Evolutionary conservation across 768 basidiomycete species (phyloP), one percentile per base, ranked within the genome.

Genomic region (Suillus weaverae): DNA sequence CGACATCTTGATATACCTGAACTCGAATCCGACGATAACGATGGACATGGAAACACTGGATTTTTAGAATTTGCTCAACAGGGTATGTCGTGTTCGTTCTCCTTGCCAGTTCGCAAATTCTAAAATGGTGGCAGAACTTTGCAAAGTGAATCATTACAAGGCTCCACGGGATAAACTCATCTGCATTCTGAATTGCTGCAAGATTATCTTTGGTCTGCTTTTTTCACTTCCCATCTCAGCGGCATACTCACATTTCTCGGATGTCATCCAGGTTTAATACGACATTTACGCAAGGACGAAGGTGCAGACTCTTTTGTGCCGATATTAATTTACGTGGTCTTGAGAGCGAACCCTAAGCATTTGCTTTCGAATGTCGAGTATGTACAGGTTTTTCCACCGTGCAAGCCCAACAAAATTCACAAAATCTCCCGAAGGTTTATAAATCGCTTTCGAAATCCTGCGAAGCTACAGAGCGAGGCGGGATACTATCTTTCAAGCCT

Each of bases 91-190:
- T 46, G 55, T 16, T 60, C n/a, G 5, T 43, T 22, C 46, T 0
- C 13, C 26, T 36, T 59, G 2, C 46, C 5, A 10, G 54, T 36
- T 22, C 11, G 5, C 35, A 38, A 36, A 4, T 33, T 60, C 32
- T 62, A n/a, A 56, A 32, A 56, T 60, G 43, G 50, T 38, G 38
- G 43, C 72, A 94, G 97, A 99, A 76, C 81, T 99, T 50, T 77
- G 95, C 69, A 99, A 98, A 83, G 90, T 99, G 67, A 99, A 97
- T 71, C 95, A 98, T 74, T 99, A 99, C 81, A 99, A 99, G 76
- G 97, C 97, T 11, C 97, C 97, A 9, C 85, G 97, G 50, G 97
- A 99, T 77, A 99, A 99, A 79, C 81, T 99, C 60, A 99, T 99
- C 62, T 99, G 97, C 76, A 91, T 99, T 44, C 79, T 99, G 59